These are phyloP conservation scores for Pseudotulostoma volvatum DNA, from an alignment of 495 filamentous ascomycete species.

Conservation along the genomic window DNA sequence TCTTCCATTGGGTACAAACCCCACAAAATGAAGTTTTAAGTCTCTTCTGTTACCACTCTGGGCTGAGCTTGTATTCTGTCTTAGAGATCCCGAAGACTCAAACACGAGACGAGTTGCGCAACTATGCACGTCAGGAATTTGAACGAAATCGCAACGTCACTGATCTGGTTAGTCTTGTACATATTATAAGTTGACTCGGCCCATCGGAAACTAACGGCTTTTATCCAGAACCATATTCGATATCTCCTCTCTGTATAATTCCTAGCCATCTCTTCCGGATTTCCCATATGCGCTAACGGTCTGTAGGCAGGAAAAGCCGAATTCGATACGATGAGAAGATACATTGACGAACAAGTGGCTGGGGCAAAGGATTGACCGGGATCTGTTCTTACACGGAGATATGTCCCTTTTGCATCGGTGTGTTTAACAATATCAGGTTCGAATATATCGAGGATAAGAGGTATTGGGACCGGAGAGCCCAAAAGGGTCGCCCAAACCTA, in stretches of 20 bases:
- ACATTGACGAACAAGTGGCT: conserved; percentile 30
- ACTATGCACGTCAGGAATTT: conserved; percentile 62
- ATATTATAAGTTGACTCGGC: background rate
- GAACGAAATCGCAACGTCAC: conserved; percentile 52
- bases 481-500: too few relatives aligned
- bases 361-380: too few relatives aligned
- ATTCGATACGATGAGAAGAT: conserved; percentile 40
- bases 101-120: conserved; percentile 46
- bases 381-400: too few relatives aligned
- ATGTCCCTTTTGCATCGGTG: too few relatives aligned
- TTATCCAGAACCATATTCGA: conserved; percentile 33
- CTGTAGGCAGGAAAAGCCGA: conserved; percentile 39
- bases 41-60: background rate
- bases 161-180: conserved; percentile 42
- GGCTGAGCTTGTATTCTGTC: conserved; percentile 1
- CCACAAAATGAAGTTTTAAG: background rate
- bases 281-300: conserved; percentile 5
- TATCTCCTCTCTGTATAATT: conserved; percentile 37
- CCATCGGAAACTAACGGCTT: background rate
- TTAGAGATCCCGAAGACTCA: conserved; percentile 25
- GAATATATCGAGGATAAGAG: too few relatives aligned
- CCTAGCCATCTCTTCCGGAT: conserved; percentile 28
- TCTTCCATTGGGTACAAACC: background rate
- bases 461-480: too few relatives aligned
- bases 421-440: too few relatives aligned